These are phyloP conservation scores for Turnera subulata DNA, from an alignment of 345 rosid species.

Conservation along the genomic window DNA sequence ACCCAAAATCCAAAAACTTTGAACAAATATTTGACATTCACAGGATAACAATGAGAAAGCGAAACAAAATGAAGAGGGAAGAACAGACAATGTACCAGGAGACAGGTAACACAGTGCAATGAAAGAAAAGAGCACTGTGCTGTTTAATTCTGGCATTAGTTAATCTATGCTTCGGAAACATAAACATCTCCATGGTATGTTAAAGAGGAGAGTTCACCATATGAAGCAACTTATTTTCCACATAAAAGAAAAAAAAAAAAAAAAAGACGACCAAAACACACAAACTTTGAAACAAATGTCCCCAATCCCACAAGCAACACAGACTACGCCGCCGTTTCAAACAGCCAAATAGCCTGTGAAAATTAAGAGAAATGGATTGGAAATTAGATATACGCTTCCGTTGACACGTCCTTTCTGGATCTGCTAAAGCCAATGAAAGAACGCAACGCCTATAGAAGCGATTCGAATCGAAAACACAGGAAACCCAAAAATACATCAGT, in stretches of 20 bases:
- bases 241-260: no score
- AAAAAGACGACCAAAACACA: conserved; percentile 3
- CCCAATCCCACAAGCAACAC: conserved; percentile 14
- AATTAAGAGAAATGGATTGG: background rate
- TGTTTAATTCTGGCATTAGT: conserved; percentile 36
- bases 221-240: conserved; percentile 30
- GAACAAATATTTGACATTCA: no score
- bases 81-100: conserved; percentile 35
- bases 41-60: background rate
- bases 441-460: conserved; percentile 57
- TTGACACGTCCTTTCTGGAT: conserved; percentile 41
- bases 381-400: conserved; percentile 44
- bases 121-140: conserved; percentile 15
- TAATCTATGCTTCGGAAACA: conserved; percentile 45
- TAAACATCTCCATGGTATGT: conserved; percentile 25
- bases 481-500: no score
- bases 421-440: conserved; percentile 22
- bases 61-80: background rate
- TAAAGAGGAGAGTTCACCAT: conserved; percentile 33
- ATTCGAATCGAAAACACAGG: background rate
- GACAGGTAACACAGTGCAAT: conserved; percentile 38
- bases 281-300: no score
- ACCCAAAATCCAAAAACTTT: no score
- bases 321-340: conserved; percentile 9
- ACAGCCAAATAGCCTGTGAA: conserved; percentile 2